These are phyloP conservation scores for Arachnomyces sp. DNA, from an alignment of 2,329 filamentous ascomycete genomes.

Conservation along the genomic window DNA sequence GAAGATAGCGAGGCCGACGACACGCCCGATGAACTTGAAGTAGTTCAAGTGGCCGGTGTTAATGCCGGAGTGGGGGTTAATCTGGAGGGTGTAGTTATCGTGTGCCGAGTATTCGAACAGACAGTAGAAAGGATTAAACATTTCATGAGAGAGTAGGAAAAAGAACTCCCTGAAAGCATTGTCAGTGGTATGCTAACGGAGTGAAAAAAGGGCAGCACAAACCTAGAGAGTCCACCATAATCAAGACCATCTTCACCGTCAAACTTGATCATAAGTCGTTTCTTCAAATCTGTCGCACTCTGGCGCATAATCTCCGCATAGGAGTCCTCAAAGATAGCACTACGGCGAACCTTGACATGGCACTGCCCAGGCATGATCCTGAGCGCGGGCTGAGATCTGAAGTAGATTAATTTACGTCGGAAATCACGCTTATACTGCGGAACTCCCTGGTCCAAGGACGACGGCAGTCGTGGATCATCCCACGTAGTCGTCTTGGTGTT, in stretches of 20 bases:
- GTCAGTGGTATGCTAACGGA: constrained; percentile 19
- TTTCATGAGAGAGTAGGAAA: constrained; percentile 97
- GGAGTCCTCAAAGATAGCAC: constrained; percentile 97
- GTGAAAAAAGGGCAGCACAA: constrained; percentile 18
- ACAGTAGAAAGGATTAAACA: constrained; percentile 99
- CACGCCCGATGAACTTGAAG: constrained; percentile 98
- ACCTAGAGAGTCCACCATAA: constrained; percentile 88
- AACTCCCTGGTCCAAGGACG: constrained; percentile 93
- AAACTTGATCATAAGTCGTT: constrained; percentile 98
- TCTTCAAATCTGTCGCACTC: constrained; percentile 92
- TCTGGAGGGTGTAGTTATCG: constrained; percentile 99
- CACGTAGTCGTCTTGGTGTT: constrained; percentile 99
- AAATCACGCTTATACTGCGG: constrained; percentile 99
- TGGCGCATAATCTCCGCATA: constrained; percentile 98
- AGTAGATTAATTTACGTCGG: constrained; percentile 95
- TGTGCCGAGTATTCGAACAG: constrained; percentile 98
- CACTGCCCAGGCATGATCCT: constrained; percentile 93
- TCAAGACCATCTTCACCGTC: constrained; percentile 96
- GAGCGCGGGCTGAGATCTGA: constrained; percentile 93
- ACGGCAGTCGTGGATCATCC: constrained; percentile 93
- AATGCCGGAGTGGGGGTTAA: constrained; percentile 98
- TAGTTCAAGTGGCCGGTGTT: constrained; percentile 99
- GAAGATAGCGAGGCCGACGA: constrained; percentile 95
- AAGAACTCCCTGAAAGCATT: constrained; percentile 74
- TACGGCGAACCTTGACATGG: constrained; percentile 93